Conservation (phyloP, 2,329 filamentous ascomycete species). For the Zymoseptoria brevis region DNA sequence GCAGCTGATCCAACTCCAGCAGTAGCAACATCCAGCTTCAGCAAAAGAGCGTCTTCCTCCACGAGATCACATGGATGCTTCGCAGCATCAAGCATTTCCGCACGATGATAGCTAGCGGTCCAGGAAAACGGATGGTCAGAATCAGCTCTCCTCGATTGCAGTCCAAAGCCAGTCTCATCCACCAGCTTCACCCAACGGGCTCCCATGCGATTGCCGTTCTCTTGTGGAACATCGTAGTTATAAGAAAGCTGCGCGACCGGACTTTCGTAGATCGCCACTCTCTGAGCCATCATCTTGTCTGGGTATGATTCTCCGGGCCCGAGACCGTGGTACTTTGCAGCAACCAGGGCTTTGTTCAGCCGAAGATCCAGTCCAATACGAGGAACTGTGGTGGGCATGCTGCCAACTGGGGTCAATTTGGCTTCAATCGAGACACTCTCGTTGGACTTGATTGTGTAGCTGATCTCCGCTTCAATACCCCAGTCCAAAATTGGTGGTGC, state of each 20-base stretch:
- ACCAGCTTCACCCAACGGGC: slow-evolving; percentile 45
- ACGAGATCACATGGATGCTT: slow-evolving; percentile 13
- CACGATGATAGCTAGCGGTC: slow-evolving; percentile 9
- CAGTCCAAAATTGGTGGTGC: slow-evolving; percentile 54
- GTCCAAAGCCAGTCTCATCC: slow-evolving; percentile 23
- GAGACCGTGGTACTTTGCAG: slow-evolving; percentile 52
- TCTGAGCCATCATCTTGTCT: slow-evolving; percentile 54
- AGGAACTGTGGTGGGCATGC: slow-evolving; percentile 48
- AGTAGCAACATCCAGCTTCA: slow-evolving; percentile 5
- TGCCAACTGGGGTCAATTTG: slow-evolving; percentile 11
- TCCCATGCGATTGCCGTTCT: slow-evolving; percentile 55
- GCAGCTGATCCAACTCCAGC: slow-evolving; percentile 6
- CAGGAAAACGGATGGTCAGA: slow-evolving; percentile 8
- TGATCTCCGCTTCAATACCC: slow-evolving; percentile 39
- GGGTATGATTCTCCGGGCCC: slow-evolving; percentile 58
- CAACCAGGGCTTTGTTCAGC: slow-evolving; percentile 39
- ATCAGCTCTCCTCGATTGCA: slow-evolving; percentile 24
- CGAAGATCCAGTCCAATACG: slow-evolving; percentile 53
- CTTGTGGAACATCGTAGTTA: slow-evolving; percentile 59
- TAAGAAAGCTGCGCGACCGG: slow-evolving; percentile 45
- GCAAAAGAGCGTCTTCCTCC: slow-evolving; percentile 5
- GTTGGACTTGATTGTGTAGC: slow-evolving; percentile 42
- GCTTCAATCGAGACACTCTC: slow-evolving; percentile 1
- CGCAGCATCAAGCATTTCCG: slow-evolving; percentile 8
- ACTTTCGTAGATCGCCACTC: slow-evolving; percentile 43